phyloP scores from a whole-genome alignment of 176 grass and related monocot species.

The Musa acuminata region DNA sequence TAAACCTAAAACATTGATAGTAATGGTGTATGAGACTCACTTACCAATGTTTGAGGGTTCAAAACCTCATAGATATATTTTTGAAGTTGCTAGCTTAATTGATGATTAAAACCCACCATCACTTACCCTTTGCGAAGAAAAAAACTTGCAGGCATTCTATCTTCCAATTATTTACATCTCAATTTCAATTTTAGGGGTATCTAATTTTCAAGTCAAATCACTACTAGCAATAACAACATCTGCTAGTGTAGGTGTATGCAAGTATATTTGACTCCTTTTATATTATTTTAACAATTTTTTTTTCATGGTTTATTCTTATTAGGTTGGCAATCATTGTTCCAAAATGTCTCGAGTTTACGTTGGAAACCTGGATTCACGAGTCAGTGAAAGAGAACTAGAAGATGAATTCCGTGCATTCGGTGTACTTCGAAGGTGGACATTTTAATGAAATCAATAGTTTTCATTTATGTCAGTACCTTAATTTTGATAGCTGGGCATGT shows the following conservation, averaged over 20 bases:
- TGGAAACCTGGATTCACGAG: conserved; percentile 54
- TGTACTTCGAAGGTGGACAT: conserved; percentile 53
- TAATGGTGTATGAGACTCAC: no score
- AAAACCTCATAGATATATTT: no score
- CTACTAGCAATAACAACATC: not conserved
- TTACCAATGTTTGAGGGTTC: no score
- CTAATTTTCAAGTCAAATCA: no score
- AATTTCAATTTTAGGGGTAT: no score
- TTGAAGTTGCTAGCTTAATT: no score
- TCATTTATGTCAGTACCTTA: no score
- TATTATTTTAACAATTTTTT: not conserved
- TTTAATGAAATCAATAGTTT: not conserved
- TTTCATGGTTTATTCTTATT: not conserved
- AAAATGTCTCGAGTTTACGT: conserved; percentile 71
- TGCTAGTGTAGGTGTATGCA: not conserved
- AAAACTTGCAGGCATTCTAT: no score
- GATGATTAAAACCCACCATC: no score
- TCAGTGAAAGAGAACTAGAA: conserved; percentile 55
- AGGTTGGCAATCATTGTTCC: not conserved
- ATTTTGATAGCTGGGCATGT: not conserved
- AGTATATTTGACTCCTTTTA: not conserved
- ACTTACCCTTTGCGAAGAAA: no score
- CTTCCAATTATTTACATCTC: no score
- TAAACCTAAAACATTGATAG: no score
- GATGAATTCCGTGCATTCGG: conserved; percentile 77